A percentile compares a stretch with the other conserved stretches of the same genome.
Evolutionary conservation across 2,329 filamentous ascomycete species (phyloP).

Genomic region (Ceratocystis eucalypticola): DNA sequence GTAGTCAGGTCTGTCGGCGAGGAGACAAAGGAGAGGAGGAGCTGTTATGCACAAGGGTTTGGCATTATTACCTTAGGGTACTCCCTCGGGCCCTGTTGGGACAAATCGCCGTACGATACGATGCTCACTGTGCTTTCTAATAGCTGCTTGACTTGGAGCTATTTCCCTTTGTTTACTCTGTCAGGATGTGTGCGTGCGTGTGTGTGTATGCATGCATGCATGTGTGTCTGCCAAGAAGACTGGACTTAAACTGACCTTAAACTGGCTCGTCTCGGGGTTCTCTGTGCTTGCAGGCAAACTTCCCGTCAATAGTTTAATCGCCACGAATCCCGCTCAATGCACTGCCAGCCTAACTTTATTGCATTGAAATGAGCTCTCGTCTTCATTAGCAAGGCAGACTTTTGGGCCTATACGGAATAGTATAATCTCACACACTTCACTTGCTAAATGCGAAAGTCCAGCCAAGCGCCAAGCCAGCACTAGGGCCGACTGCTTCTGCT

Average conservation of each 20-base stretch:
- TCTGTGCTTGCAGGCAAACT: not conserved
- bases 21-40: not conserved
- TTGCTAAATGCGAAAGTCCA: not conserved
- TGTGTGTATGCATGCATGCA: too few species aligned
- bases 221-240: not conserved
- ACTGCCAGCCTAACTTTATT: not conserved
- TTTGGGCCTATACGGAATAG: not conserved
- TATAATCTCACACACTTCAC: too few species aligned
- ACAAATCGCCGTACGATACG: slow-evolving; percentile 3
- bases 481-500: not conserved
- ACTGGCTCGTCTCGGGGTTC: not conserved
- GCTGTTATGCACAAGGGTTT: slow-evolving; percentile 1
- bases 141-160: not conserved
- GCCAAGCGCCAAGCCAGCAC: not conserved
- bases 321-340: slow-evolving; percentile 2
- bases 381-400: not conserved
- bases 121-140: not conserved
- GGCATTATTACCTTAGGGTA: not conserved
- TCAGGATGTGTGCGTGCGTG: not conserved
- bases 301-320: slow-evolving; percentile 1
- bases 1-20: not conserved
- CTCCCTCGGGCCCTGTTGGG: not conserved
- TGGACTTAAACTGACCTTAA: not conserved
- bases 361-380: not conserved
- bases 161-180: not conserved